Conservation (phyloP, 2,329 filamentous ascomycete species). For the Monosporascus ibericus region DNA sequence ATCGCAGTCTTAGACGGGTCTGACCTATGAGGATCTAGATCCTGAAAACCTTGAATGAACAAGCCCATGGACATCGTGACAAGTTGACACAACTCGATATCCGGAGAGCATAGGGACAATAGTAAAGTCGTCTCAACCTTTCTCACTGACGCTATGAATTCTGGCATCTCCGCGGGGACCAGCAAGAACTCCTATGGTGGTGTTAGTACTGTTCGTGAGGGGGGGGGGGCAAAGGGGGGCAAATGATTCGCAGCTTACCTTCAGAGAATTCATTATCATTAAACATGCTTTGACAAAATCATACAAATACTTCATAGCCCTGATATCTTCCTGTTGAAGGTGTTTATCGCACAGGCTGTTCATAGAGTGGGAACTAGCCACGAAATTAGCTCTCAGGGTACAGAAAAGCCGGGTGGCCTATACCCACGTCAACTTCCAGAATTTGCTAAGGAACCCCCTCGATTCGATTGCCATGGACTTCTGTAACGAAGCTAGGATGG, state of each 20-base stretch:
- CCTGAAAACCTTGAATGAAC: constrained; percentile 55
- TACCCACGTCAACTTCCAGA: constrained; percentile 49
- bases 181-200: constrained; percentile 45
- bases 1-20: constrained; percentile 44
- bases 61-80: constrained; percentile 57
- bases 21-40: constrained; percentile 42
- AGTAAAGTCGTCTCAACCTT: constrained; percentile 58
- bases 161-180: constrained; percentile 46
- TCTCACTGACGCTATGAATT: constrained; percentile 45
- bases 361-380: constrained; percentile 36
- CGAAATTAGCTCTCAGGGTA: neutral
- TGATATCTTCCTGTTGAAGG: constrained; percentile 34
- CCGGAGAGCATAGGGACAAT: constrained; percentile 58
- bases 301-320: constrained; percentile 41
- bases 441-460: constrained; percentile 33
- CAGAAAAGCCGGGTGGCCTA: neutral
- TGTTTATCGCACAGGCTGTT: constrained; percentile 45
- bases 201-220: constrained; percentile 3
- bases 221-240: too few species aligned
- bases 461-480: constrained; percentile 31
- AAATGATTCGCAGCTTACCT: constrained; percentile 28
- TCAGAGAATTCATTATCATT: constrained; percentile 43
- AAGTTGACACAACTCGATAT: constrained; percentile 59
- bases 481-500: constrained; percentile 29
- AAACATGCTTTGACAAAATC: constrained; percentile 52